Percentiles rank a stretch among this genome's conserved stretches.
Conservation (phyloP, 2,329 filamentous ascomycete species). For the Colletotrichum trifolii region DNA sequence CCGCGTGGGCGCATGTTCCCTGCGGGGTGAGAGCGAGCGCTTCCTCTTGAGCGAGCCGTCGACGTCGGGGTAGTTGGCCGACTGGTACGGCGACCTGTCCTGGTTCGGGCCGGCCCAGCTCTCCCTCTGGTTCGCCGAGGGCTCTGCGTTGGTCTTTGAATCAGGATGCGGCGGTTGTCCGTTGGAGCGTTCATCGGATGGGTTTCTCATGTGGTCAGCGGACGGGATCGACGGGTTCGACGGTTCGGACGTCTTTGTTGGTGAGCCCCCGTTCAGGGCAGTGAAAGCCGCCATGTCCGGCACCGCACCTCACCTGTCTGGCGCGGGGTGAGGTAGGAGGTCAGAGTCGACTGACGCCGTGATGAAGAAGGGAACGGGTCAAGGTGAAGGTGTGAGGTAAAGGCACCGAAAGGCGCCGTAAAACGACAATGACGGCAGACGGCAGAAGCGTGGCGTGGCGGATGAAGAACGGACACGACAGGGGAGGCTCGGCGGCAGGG, state of each 20-base stretch:
- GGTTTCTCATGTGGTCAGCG: constrained; percentile 44
- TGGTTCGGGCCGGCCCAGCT: constrained; percentile 53
- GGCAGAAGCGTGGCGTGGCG: constrained; percentile 12
- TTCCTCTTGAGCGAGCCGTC: constrained; percentile 73
- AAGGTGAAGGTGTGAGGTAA: neutral
- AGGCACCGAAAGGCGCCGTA: constrained; percentile 9
- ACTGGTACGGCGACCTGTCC: constrained; percentile 55
- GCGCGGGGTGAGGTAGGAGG: constrained; percentile 13
- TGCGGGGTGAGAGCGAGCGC: constrained; percentile 71
- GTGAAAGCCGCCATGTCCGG: constrained; percentile 62
- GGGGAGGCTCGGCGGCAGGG: constrained; percentile 18
- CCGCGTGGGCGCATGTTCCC: constrained; percentile 46
- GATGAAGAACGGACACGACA: constrained; percentile 10
- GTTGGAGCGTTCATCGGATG: constrained; percentile 48
- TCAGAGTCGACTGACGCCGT: constrained; percentile 18
- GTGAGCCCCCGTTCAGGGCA: constrained; percentile 63
- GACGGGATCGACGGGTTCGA: constrained; percentile 48
- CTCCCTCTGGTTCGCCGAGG: constrained; percentile 49
- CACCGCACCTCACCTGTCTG: constrained; percentile 36
- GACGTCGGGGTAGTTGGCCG: constrained; percentile 54
- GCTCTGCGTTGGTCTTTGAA: constrained; percentile 42
- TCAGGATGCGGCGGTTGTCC: constrained; percentile 35
- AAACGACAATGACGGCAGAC: constrained; percentile 13
- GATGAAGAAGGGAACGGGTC: neutral
- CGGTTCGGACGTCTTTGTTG: constrained; percentile 55